A percentile compares a stretch with the other conserved stretches of the same genome.
These are phyloP conservation scores for Neckera pumila DNA, from an alignment of 225 moss, liverwort and hornwort genomes.

Conservation along the genomic window DNA sequence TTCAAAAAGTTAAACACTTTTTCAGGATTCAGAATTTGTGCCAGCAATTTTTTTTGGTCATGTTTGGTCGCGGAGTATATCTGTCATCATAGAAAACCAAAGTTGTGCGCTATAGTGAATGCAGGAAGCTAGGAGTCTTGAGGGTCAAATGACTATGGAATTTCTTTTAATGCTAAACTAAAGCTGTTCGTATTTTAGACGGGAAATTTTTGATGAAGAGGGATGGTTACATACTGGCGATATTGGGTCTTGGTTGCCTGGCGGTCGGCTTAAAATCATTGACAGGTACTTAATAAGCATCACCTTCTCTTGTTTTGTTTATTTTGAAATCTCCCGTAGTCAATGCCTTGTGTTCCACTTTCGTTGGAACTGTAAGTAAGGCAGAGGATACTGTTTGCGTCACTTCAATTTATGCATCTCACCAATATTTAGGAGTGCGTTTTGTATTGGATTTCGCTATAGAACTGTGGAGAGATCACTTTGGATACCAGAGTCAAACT, in stretches of 20 bases:
- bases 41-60: background rate
- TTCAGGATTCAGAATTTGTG: background rate
- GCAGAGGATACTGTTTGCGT: background rate
- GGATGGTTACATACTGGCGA: slow-evolving; percentile 95
- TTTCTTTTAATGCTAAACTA: background rate
- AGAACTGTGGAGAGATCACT: background rate
- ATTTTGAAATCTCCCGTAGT: background rate
- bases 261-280: slow-evolving; percentile 86
- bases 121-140: background rate
- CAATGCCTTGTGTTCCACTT: background rate
- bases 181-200: slow-evolving; percentile 5
- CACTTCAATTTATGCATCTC: background rate
- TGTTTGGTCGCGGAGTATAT: background rate
- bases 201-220: slow-evolving; percentile 74
- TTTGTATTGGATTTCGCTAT: background rate
- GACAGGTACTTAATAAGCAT: slow-evolving; percentile 35
- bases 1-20: background rate
- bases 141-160: background rate
- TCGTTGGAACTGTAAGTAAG: background rate
- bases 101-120: background rate
- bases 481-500: background rate
- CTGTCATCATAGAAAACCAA: background rate
- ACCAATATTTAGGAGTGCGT: background rate
- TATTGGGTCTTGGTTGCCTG: slow-evolving; percentile 85
- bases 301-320: background rate